Evolutionary conservation across 129 eudicot species (phyloP).

Genomic region (Tanacetum coccineum): DNA sequence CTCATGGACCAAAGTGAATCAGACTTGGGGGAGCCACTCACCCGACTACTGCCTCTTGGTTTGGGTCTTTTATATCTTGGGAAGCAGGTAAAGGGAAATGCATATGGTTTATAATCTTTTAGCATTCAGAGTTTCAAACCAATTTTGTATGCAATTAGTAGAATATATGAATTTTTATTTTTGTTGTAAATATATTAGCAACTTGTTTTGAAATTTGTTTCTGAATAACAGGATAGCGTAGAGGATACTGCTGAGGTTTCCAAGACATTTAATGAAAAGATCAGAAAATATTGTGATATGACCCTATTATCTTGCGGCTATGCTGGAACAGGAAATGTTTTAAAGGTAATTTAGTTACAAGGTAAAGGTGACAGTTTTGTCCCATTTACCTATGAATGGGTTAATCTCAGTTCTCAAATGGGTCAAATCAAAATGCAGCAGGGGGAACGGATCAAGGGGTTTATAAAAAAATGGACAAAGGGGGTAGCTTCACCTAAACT

Average conservation of each 20-base stretch:
- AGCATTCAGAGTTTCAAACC: background rate
- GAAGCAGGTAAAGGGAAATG: constrained; percentile 62
- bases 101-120: background rate
- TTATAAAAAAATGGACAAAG: background rate
- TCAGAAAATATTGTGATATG: constrained; percentile 67
- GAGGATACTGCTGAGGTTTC: constrained; percentile 98
- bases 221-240: constrained; percentile 69
- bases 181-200: background rate
- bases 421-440: background rate
- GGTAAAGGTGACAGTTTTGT: too few relatives aligned
- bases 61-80: constrained; percentile 94
- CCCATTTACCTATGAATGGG: too few relatives aligned
- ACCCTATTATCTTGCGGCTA: too few relatives aligned
- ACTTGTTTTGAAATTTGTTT: constrained; percentile 7
- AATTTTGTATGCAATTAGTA: background rate
- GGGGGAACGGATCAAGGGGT: background rate
- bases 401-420: too few relatives aligned
- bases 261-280: constrained; percentile 84
- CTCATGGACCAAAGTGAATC: too few relatives aligned
- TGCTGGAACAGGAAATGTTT: too few relatives aligned
- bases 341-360: too few relatives aligned
- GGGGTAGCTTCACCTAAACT: too few relatives aligned
- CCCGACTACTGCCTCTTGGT: too few relatives aligned
- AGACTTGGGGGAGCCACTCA: too few relatives aligned
- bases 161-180: background rate